phyloP scores from a whole-genome alignment of 1,284 basidiomycete genomes.

The Sutorius eximius region DNA sequence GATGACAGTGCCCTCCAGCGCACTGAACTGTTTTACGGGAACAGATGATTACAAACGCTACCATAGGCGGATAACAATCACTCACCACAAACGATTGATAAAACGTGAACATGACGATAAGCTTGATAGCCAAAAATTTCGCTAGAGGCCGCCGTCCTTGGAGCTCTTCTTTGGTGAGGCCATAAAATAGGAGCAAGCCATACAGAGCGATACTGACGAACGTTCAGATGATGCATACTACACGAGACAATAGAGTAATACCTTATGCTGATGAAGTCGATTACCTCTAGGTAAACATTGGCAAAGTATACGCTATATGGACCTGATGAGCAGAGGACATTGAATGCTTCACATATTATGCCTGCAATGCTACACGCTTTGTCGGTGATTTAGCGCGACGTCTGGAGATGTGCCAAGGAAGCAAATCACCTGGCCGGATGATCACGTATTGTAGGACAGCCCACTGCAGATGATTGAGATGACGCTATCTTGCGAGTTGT shows the following conservation, averaged over 20 bases:
- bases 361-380: constrained; percentile 59
- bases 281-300: constrained; percentile 65
- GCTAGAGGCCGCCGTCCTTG: constrained; percentile 72
- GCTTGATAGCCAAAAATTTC: constrained; percentile 82
- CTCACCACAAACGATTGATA: constrained; percentile 74
- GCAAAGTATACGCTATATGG: constrained; percentile 65
- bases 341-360: constrained; percentile 68
- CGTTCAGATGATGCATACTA: neutral
- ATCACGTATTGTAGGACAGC: constrained; percentile 83
- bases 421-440: constrained; percentile 60
- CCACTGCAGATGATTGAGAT: constrained; percentile 49
- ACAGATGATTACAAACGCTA: neutral
- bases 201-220: constrained; percentile 68
- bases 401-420: constrained; percentile 30
- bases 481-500: neutral
- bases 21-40: constrained; percentile 47
- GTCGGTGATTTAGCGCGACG: constrained; percentile 9
- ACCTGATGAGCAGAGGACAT: constrained; percentile 65
- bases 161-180: constrained; percentile 75
- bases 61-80: constrained; percentile 6
- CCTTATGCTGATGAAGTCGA: constrained; percentile 82
- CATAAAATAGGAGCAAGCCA: constrained; percentile 80
- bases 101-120: constrained; percentile 85
- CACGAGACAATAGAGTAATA: constrained; percentile 30
- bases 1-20: constrained; percentile 62